Evolutionary conservation across 345 rosid genomes (phyloP), one percentile per base, ranked within the genome.

Genomic region (Eucalyptus grandis): DNA sequence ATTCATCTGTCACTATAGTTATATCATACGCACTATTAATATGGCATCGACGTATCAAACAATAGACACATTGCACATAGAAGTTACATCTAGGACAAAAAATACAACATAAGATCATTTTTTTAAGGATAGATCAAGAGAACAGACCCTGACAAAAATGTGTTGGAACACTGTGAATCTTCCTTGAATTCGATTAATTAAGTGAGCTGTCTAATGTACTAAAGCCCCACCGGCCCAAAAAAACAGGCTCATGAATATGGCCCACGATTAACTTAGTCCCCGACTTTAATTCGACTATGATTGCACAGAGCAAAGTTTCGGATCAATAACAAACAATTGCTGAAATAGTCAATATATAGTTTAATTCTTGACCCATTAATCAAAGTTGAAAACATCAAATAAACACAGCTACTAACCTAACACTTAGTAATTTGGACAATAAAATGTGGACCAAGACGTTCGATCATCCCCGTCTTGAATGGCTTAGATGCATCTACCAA

Each of bases 1-100:
- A 5, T 16, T 19, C 4, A 8, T 69, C 0, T 5, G 2, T 31
- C 2, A 1, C 1, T 37, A n/a, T 67, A 14, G 22, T 37, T 69
- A 69, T 69, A 69, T 69, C 24, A 69, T 31, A 31, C 43, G 11
- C 43, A 69, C 4, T 16, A 31, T 15, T 4, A 16, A 16, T 69
- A 31, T 34, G 11, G 10, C 43, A 69, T 34, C 4, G 1, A 69
- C 1, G 6, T 34, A 69, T 16, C 1, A 10, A 16, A 31, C 80
- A 16, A 31, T 9, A 31, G 43, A 3, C 43, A 17, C 43, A 31
- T 69, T 69, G 24, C 80, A 15, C 17, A 24, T 56, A 4, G 80
- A 8, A 67, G 80, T 65, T 67, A 69, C 80, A 69, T 69, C 43
- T 3, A 31, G 24, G 80, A 16, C 6, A 37, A 69, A 69, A 69